These are phyloP conservation scores for Talaromyces verruculosus DNA, from an alignment of 2,329 filamentous ascomycete genomes.

Conservation along the genomic window DNA sequence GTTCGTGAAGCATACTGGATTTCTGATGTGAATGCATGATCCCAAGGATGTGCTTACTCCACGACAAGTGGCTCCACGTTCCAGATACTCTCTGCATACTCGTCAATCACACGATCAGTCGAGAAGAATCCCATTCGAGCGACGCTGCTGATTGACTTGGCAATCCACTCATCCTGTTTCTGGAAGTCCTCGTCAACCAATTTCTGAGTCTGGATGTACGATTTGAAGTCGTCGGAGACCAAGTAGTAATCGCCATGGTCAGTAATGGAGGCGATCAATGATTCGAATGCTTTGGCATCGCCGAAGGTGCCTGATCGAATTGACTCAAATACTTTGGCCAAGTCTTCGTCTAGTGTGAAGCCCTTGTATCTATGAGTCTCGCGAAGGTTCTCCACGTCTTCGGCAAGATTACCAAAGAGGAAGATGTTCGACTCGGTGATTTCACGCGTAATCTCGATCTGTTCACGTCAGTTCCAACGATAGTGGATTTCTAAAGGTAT, in stretches of 20 bases:
- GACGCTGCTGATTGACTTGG: slow-evolving; percentile 85
- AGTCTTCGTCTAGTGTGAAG: slow-evolving; percentile 72
- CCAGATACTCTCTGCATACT: slow-evolving; percentile 97
- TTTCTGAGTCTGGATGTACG: slow-evolving; percentile 85
- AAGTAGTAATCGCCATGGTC: slow-evolving; percentile 98
- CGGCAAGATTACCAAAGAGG: slow-evolving; percentile 92
- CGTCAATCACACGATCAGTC: slow-evolving; percentile 90
- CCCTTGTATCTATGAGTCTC: slow-evolving; percentile 82
- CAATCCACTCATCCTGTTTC: slow-evolving; percentile 89
- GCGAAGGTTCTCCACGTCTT: slow-evolving; percentile 94
- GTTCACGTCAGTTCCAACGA: not conserved
- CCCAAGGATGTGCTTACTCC: slow-evolving; percentile 2
- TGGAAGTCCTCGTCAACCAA: slow-evolving; percentile 90
- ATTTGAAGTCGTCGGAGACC: slow-evolving; percentile 95
- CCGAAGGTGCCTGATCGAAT: slow-evolving; percentile 83
- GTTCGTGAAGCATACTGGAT: not conserved
- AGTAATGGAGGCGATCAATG: slow-evolving; percentile 78
- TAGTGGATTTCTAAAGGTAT: no score
- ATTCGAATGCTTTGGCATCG: slow-evolving; percentile 72
- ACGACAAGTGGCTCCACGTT: slow-evolving; percentile 78
- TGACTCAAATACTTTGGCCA: slow-evolving; percentile 77
- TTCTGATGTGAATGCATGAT: not conserved
- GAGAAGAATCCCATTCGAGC: slow-evolving; percentile 97
- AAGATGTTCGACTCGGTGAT: slow-evolving; percentile 97
- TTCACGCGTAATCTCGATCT: slow-evolving; percentile 97